Conservation (phyloP, 306 rosid species). For the Delonix regia region DNA sequence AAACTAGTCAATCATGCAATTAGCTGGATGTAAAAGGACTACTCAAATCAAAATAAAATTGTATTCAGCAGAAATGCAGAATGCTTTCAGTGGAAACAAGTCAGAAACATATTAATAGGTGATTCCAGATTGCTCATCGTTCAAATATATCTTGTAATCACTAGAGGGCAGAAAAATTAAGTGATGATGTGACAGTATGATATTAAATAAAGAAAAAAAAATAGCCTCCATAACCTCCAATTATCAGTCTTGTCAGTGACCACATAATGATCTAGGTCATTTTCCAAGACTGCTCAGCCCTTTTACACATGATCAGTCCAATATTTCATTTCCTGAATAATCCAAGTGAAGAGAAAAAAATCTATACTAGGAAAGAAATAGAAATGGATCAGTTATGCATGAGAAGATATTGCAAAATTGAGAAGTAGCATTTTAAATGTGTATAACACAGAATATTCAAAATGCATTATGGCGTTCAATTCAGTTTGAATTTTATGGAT, state of each 20-base stretch:
- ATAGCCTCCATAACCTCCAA: background rate
- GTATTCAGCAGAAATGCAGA: background rate
- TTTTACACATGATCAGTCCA: conserved; percentile 2
- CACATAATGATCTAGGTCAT: conserved; percentile 8
- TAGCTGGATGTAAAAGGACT: background rate
- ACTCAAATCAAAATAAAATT: background rate
- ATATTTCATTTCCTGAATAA: background rate
- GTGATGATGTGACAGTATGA: conserved; percentile 1
- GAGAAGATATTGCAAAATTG: no score
- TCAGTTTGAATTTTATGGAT: no score
- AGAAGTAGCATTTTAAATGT: no score
- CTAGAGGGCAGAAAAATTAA: background rate
- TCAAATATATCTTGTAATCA: background rate
- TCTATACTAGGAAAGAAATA: background rate
- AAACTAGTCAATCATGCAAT: background rate
- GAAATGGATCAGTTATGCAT: background rate
- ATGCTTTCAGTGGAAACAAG: conserved; percentile 19
- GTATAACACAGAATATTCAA: no score
- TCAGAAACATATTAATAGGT: conserved; percentile 23
- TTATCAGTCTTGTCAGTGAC: conserved; percentile 19
- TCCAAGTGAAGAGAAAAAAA: background rate
- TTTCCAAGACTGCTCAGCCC: conserved; percentile 13
- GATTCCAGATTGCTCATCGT: conserved; percentile 21
- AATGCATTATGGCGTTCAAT: no score
- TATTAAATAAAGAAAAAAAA: no score